Conservation (phyloP, 257 asterid genomes). For the Lycium barbarum region DNA sequence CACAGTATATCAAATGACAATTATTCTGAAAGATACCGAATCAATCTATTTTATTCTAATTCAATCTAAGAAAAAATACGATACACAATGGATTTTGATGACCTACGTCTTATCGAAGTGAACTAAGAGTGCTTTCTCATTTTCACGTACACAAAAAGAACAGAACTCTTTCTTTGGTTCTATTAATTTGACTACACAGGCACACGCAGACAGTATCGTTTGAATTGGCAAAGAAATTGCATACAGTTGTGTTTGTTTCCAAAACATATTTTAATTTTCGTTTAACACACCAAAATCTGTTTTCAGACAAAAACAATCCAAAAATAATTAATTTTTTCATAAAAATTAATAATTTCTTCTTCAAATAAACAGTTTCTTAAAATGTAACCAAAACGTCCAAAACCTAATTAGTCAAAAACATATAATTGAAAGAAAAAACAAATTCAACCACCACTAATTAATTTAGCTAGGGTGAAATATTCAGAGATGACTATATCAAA, state of each 20-base stretch:
- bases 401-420: neutral
- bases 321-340: neutral
- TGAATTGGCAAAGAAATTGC: neutral
- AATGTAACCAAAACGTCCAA: no score
- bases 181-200: neutral
- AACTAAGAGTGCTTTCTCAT: neutral
- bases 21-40: neutral
- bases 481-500: neutral
- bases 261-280: neutral
- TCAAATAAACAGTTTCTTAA: no score
- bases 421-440: no score
- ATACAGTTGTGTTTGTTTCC: neutral
- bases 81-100: neutral
- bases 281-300: neutral
- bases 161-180: neutral
- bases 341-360: neutral
- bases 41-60: neutral
- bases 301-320: neutral
- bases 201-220: neutral
- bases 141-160: neutral
- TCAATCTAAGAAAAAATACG: neutral
- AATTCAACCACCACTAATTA: neutral
- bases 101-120: neutral
- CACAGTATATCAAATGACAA: no score
- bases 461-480: neutral